Evolutionary conservation across 2,329 filamentous ascomycete species (phyloP).

Genomic region (Colletotrichum australisinense): DNA sequence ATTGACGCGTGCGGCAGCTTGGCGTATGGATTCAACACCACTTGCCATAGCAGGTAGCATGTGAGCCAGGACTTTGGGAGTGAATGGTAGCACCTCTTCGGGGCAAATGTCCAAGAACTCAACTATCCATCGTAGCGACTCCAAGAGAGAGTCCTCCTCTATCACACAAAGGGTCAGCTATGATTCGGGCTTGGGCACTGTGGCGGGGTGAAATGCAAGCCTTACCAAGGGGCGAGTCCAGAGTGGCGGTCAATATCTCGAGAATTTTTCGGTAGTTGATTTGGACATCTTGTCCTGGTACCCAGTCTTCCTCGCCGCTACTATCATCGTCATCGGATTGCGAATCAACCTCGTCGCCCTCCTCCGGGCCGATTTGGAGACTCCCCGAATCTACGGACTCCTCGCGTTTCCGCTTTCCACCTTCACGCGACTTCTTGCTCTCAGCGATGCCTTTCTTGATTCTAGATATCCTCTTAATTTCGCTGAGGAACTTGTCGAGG

Average conservation of each 20-base stretch:
- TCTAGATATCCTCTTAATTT: constrained; percentile 93
- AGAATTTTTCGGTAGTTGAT: constrained; percentile 93
- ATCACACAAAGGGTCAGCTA: constrained; percentile 32
- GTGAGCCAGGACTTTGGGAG: constrained; percentile 90
- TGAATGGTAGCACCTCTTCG: constrained; percentile 94
- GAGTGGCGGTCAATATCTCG: constrained; percentile 89
- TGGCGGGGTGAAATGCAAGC: not conserved
- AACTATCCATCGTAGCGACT: constrained; percentile 94
- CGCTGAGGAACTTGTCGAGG: constrained; percentile 88
- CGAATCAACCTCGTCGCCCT: constrained; percentile 70
- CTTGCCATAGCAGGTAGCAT: constrained; percentile 95
- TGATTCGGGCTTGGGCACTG: not conserved
- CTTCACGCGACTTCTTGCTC: constrained; percentile 78
- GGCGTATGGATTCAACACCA: constrained; percentile 87
- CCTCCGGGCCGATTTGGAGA: constrained; percentile 66
- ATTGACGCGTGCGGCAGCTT: constrained; percentile 91
- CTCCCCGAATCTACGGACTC: constrained; percentile 77
- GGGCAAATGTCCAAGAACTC: constrained; percentile 97
- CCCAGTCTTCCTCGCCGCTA: constrained; percentile 90
- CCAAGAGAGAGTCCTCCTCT: constrained; percentile 93
- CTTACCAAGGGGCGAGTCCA: constrained; percentile 83
- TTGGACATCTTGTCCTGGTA: constrained; percentile 95
- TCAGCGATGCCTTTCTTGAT: constrained; percentile 94
- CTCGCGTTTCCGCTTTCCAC: constrained; percentile 76
- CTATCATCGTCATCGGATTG: constrained; percentile 67